Conservation (phyloP, 305 asterid species). For the Solanum hybrid region DNA sequence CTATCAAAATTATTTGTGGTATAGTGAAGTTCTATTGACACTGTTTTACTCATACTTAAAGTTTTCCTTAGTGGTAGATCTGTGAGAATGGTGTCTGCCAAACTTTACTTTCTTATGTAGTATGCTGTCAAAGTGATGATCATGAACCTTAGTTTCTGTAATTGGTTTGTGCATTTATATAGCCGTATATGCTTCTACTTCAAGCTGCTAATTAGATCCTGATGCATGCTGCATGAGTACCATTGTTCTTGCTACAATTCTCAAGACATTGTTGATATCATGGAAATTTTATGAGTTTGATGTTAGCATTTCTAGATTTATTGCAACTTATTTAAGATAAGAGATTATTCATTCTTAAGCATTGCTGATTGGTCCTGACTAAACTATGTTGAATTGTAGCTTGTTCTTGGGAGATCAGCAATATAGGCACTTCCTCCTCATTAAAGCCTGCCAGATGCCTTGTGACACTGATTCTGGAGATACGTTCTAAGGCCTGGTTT, state of each 20-base stretch:
- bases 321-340: not conserved
- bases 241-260: not conserved
- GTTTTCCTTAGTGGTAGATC: not conserved
- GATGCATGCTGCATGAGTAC: not conserved
- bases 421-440: slow-evolving; percentile 46
- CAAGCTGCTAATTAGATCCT: not conserved
- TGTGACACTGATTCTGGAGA: slow-evolving; percentile 82
- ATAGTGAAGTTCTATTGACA: not conserved
- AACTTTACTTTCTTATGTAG: not conserved
- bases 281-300: not conserved
- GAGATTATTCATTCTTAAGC: not conserved
- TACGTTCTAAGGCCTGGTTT: slow-evolving; percentile 70
- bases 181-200: not conserved
- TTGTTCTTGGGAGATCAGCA: slow-evolving; percentile 93
- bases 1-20: not conserved
- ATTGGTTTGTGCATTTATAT: not conserved
- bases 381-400: slow-evolving; percentile 38
- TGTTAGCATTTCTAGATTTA: not conserved
- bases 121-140: not conserved
- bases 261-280: not conserved
- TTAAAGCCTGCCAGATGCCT: slow-evolving; percentile 50
- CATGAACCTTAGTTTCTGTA: not conserved
- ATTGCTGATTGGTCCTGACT: slow-evolving; percentile 12
- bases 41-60: not conserved
- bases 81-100: not conserved